A percentile compares a stretch with the other conserved stretches of the same genome.
Evolutionary conservation across 202 grass and related monocot genomes (phyloP).

Genomic region (Zoysia matrella): DNA sequence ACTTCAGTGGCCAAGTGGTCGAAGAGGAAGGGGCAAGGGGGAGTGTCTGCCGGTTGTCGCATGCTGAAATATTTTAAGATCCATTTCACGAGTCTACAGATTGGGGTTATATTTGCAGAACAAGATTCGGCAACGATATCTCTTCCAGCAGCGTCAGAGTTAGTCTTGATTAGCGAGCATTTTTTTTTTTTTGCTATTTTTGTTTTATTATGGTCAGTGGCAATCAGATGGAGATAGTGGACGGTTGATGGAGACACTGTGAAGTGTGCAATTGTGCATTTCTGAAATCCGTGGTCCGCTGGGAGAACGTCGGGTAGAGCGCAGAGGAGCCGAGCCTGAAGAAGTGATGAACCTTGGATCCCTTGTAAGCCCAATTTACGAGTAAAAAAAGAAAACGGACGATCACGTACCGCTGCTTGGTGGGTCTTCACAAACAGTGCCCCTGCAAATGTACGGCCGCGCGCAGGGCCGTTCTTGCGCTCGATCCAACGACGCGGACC

Average conservation of each 20-base stretch:
- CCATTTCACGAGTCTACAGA: slow-evolving; percentile 45
- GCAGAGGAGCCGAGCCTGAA: too few relatives aligned
- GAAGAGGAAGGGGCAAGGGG: background rate
- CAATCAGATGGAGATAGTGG: slow-evolving; percentile 4
- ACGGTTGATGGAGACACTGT: slow-evolving; percentile 13
- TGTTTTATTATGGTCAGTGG: background rate
- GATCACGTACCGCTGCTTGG: too few relatives aligned
- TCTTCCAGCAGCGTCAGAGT: background rate
- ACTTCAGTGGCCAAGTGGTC: background rate
- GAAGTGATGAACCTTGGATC: slow-evolving; percentile 34
- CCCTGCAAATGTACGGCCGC: too few relatives aligned
- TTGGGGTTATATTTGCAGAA: background rate
- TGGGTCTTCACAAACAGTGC: too few relatives aligned
- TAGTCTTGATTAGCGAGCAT: background rate
- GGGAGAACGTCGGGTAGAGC: too few relatives aligned
- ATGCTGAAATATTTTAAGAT: slow-evolving; percentile 21
- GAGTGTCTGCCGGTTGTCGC: slow-evolving; percentile 1
- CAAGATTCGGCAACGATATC: background rate
- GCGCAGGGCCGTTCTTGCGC: too few relatives aligned
- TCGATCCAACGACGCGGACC: too few relatives aligned
- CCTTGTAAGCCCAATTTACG: background rate
- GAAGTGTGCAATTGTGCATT: slow-evolving; percentile 7
- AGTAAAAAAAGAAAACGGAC: too few relatives aligned
- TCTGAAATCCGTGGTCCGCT: background rate
- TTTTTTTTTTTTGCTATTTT: background rate